Evolutionary conservation across 768 basidiomycete species (phyloP), one percentile per base, ranked within the genome.

Genomic region (Tricholomella constricta): DNA sequence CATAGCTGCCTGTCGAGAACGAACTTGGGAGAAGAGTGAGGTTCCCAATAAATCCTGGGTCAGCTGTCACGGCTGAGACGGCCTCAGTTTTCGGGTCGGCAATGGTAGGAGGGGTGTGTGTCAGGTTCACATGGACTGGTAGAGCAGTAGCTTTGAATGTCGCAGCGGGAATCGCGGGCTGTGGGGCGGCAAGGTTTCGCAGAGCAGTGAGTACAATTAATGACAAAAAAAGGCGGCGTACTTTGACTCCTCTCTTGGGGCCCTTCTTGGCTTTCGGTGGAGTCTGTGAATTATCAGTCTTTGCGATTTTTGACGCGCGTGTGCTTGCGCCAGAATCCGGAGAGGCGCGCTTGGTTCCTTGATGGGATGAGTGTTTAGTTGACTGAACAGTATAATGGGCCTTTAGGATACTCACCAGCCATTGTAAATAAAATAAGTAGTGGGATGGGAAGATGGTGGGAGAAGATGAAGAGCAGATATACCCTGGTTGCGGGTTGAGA

Each of bases 1-100:
- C 91, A 65, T 87, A 90, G 63, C 87, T 89, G 10, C 90, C 89
- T 0, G 89, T 90, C 12, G 73, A 62, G 68, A 93, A 91, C 34
- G 79, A 73, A 52, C 69, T 78, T 1, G 91, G 81, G 3, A 77
- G 58, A 6, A 91, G 75, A 0, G 79, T 78, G 19, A 84, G 65
- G 36, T 70, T 76, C 14, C 81, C 82, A 56, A 91, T 73, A 64
- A 80, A 76, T 9, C 87, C 89, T 23, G 82, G 74, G 67, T 90
- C 89, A 3, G 65, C 68, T 3, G 70, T 61, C 6, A 71, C 68
- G 4, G 62, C 59, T 10, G 72, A 56, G 17, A 64, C 65, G 20
- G 71, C 63, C 26, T 67, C 72, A n/a, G 68, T 70, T 48, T 72
- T 72, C n/a, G 69, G 68, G 49, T 73, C 71, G 8, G 62, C 45